Percentiles rank a stretch among this genome's conserved stretches.
These are phyloP conservation scores for Chaetomium fimeti DNA, from an alignment of 495 filamentous ascomycete species.

Conservation along the genomic window DNA sequence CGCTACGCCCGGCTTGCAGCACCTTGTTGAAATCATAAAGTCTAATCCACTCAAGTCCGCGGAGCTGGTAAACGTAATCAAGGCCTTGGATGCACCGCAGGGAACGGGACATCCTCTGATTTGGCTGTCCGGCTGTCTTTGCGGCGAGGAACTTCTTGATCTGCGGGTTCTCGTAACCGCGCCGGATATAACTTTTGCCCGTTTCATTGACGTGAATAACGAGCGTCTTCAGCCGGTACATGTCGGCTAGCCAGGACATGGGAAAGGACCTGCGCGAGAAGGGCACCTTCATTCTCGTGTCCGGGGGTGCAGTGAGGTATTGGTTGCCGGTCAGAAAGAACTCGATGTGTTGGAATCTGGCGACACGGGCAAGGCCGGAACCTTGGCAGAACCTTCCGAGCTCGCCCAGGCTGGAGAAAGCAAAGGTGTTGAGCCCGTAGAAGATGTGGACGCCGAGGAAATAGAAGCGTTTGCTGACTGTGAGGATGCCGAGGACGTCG, in stretches of 20 bases:
- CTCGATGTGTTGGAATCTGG: slow-evolving; percentile 41
- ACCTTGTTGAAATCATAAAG: slow-evolving; percentile 37
- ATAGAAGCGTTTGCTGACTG: slow-evolving; percentile 37
- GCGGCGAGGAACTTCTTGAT: slow-evolving; percentile 21
- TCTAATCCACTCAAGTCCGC: slow-evolving; percentile 38
- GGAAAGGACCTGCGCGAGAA: slow-evolving; percentile 32
- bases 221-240: slow-evolving; percentile 36
- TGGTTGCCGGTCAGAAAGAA: slow-evolving; percentile 34
- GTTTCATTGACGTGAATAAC: slow-evolving; percentile 41
- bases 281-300: slow-evolving; percentile 8
- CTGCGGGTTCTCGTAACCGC: slow-evolving; percentile 28
- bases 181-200: slow-evolving; percentile 22
- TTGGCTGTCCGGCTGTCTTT: slow-evolving; percentile 38
- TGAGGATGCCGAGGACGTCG: slow-evolving; percentile 29
- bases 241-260: slow-evolving; percentile 32
- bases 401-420: slow-evolving; percentile 47
- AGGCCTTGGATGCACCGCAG: slow-evolving; percentile 42
- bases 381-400: slow-evolving; percentile 41
- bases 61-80: slow-evolving; percentile 41
- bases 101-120: slow-evolving; percentile 32
- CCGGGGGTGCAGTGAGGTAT: slow-evolving; percentile 20
- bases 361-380: slow-evolving; percentile 33
- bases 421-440: slow-evolving; percentile 47
- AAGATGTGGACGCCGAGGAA: slow-evolving; percentile 41
- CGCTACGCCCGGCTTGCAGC: neutral